These are phyloP conservation scores for Symbiodinium natans DNA, from an alignment of 73 alveolate species.

Conservation along the genomic window DNA sequence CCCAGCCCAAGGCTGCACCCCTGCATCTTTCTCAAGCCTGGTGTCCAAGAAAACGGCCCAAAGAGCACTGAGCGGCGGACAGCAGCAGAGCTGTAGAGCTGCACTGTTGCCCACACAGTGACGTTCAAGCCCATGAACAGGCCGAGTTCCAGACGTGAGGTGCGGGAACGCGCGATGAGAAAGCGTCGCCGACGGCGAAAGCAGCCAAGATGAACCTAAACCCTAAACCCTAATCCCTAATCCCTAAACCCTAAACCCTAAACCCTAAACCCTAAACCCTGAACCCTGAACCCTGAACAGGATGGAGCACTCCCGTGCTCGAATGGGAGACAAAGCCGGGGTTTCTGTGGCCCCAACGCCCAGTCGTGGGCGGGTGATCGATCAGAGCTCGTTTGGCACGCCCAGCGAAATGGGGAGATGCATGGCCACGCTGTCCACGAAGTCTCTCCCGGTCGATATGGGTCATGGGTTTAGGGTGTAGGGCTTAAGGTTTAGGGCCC, in stretches of 20 bases:
- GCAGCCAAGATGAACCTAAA: background rate
- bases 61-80: too few relatives aligned
- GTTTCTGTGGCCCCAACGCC: too few relatives aligned
- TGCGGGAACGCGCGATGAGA: too few relatives aligned
- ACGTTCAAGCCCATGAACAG: background rate
- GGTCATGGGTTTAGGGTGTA: background rate
- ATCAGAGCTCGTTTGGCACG: too few relatives aligned
- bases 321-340: background rate
- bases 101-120: background rate
- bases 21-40: too few relatives aligned
- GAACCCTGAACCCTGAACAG: background rate
- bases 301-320: too few relatives aligned
- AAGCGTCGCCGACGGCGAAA: too few relatives aligned
- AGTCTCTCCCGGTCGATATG: background rate
- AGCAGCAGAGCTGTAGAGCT: too few relatives aligned
- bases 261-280: background rate
- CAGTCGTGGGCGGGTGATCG: too few relatives aligned
- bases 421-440: too few relatives aligned
- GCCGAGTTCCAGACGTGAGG: background rate
- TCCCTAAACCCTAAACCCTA: background rate
- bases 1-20: too few relatives aligned
- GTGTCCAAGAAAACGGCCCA: too few relatives aligned
- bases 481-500: background rate
- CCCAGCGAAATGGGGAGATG: background rate
- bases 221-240: background rate